Evolutionary conservation across 352 stramenopile genomes (phyloP).

Genomic region (Pythium diclinum): DNA sequence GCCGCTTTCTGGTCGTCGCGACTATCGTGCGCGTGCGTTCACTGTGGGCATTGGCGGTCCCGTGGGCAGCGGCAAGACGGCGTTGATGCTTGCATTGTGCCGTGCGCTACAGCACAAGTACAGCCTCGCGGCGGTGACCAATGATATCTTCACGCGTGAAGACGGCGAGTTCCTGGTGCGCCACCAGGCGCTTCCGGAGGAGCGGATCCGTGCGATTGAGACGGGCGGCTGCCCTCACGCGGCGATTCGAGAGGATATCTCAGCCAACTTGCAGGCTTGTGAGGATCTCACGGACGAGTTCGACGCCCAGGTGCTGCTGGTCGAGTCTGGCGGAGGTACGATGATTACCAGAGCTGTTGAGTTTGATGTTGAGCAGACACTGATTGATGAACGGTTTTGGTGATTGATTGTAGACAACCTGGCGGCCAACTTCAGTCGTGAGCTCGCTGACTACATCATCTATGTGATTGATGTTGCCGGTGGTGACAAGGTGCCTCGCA

Average conservation of each 20-base stretch:
- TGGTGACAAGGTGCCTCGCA: conserved; percentile 97
- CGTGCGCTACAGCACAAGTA: conserved; percentile 77
- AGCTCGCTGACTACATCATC: conserved; percentile 98
- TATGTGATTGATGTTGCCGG: conserved; percentile 99
- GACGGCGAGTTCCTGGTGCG: conserved; percentile 97
- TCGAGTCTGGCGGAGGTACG: conserved; percentile 87
- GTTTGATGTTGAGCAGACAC: not conserved
- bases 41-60: conserved; percentile 96
- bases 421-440: conserved; percentile 95
- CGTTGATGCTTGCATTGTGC: conserved; percentile 93
- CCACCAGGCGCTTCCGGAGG: conserved; percentile 86
- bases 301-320: conserved; percentile 78
- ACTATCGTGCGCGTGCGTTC: conserved; percentile 88
- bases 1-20: conserved; percentile 38
- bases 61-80: conserved; percentile 95
- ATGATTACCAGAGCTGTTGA: not conserved
- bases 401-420: conserved; percentile 88
- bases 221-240: conserved; percentile 97
- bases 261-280: conserved; percentile 94
- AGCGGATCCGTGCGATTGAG: conserved; percentile 95
- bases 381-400: not conserved
- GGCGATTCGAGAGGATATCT: conserved; percentile 97
- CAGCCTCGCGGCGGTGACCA: conserved; percentile 90
- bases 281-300: conserved; percentile 93
- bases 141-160: conserved; percentile 99